Percentiles rank a stretch among this genome's conserved stretches.
phyloP scores from a whole-genome alignment of 495 filamentous ascomycete genomes.

The Daldinia vernicosa region DNA sequence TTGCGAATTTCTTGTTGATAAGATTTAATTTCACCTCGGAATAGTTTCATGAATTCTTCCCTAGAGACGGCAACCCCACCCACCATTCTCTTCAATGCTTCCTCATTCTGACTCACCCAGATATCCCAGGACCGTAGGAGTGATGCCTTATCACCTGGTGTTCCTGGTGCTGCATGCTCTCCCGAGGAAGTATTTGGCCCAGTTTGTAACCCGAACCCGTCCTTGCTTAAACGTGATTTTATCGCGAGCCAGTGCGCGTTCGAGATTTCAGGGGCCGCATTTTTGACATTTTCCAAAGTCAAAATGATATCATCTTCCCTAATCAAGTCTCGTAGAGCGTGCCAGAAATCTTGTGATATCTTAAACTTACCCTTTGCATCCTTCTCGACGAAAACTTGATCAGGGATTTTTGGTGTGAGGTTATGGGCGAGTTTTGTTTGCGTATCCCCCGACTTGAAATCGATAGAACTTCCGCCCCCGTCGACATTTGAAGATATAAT shows the following conservation, averaged over 20 bases:
- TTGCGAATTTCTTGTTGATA: constrained; percentile 41
- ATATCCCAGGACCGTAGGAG: constrained; percentile 42
- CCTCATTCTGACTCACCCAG: constrained; percentile 51
- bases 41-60: constrained; percentile 46
- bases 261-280: constrained; percentile 32
- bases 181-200: not conserved
- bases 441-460: constrained; percentile 2
- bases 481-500: not conserved
- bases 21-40: constrained; percentile 19
- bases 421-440: constrained; percentile 32
- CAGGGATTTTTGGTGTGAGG: constrained; percentile 50
- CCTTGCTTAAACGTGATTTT: constrained; percentile 40
- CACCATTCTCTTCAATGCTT: constrained; percentile 40
- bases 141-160: not conserved
- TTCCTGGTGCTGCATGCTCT: not conserved
- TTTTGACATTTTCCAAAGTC: constrained; percentile 40
- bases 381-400: constrained; percentile 49
- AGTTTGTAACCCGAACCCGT: not conserved
- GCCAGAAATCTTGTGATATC: constrained; percentile 65
- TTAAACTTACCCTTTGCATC: constrained; percentile 53
- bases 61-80: constrained; percentile 40
- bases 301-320: constrained; percentile 46
- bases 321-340: constrained; percentile 55
- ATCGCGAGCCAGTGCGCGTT: constrained; percentile 53
- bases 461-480: not conserved